phyloP scores from a whole-genome alignment of 306 rosid genomes.

The Fagus sylvatica region DNA sequence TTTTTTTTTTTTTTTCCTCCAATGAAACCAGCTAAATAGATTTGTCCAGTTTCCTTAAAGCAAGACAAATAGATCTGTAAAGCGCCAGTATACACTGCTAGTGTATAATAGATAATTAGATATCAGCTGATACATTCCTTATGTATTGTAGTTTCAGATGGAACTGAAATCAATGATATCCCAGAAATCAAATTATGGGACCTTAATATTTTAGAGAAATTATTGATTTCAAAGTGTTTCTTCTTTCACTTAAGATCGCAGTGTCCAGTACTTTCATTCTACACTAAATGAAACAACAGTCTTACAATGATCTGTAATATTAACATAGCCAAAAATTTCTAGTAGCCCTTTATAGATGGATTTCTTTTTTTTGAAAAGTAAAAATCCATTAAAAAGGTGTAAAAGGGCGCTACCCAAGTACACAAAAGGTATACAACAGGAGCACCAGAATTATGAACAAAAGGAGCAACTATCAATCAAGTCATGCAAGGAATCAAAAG shows the following conservation, averaged over 20 bases:
- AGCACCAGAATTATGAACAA: too few relatives aligned
- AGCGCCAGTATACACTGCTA: background rate
- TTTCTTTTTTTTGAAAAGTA: too few relatives aligned
- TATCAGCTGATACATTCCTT: background rate
- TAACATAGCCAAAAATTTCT: background rate
- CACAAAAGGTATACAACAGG: too few relatives aligned
- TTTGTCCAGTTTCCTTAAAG: background rate
- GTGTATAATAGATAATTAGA: background rate
- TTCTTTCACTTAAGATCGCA: background rate
- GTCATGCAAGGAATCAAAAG: too few relatives aligned
- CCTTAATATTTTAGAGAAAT: background rate
- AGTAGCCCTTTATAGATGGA: background rate
- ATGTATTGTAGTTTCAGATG: background rate
- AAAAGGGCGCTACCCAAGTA: too few relatives aligned
- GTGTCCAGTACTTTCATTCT: background rate
- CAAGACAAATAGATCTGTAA: background rate
- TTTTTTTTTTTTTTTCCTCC: background rate
- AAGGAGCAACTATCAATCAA: too few relatives aligned
- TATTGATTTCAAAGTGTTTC: background rate
- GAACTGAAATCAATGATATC: background rate
- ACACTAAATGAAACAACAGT: background rate
- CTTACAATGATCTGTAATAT: background rate
- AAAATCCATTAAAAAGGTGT: too few relatives aligned
- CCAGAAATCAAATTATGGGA: background rate
- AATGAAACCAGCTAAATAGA: conserved; percentile 13